A percentile compares a stretch with the other conserved stretches of the same genome.
Conservation (phyloP, 1,139 yeast genomes). For the Lodderomyces metapsilosis region DNA sequence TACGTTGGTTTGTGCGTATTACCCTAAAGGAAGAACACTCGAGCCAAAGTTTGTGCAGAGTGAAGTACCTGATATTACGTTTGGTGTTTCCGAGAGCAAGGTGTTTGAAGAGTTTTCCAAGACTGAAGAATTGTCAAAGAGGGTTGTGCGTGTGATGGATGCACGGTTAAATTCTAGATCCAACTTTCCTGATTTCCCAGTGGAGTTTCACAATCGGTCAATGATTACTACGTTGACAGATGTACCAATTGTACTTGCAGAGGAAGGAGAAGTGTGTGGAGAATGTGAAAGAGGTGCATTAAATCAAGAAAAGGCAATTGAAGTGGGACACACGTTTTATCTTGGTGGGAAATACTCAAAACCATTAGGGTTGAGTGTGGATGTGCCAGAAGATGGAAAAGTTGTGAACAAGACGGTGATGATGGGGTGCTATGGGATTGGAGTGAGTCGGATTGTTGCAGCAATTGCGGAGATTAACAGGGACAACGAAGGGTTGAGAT, state of each 20-base stretch:
- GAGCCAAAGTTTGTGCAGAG: conserved; percentile 50
- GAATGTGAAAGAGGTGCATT: conserved; percentile 62
- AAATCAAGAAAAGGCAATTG: conserved; percentile 61
- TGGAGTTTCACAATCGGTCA: conserved; percentile 53
- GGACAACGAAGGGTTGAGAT: conserved; percentile 67
- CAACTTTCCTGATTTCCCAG: conserved; percentile 70
- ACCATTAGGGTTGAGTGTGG: conserved; percentile 58
- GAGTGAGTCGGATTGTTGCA: conserved; percentile 81
- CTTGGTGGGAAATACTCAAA: conserved; percentile 77
- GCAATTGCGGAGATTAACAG: conserved; percentile 79
- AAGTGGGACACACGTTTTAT: conserved; percentile 91
- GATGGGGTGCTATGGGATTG: conserved; percentile 98
- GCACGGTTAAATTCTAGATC: conserved; percentile 57
- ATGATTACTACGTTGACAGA: conserved; percentile 65
- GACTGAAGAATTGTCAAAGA: conserved; percentile 36
- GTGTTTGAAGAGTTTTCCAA: conserved; percentile 27
- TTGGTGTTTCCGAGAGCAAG: conserved; percentile 25
- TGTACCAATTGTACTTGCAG: conserved; percentile 63
- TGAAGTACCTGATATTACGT: conserved; percentile 52
- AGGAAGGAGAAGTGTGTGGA: conserved; percentile 68
- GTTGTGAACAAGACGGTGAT: conserved; percentile 31
- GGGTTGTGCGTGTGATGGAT: conserved; percentile 67
- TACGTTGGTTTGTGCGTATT: conserved; percentile 66
- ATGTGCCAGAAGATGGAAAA: conserved; percentile 37
- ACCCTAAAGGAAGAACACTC: conserved; percentile 56